Evolutionary conservation across 1,284 basidiomycete species (phyloP).

Genomic region (Peniophora sp.): DNA sequence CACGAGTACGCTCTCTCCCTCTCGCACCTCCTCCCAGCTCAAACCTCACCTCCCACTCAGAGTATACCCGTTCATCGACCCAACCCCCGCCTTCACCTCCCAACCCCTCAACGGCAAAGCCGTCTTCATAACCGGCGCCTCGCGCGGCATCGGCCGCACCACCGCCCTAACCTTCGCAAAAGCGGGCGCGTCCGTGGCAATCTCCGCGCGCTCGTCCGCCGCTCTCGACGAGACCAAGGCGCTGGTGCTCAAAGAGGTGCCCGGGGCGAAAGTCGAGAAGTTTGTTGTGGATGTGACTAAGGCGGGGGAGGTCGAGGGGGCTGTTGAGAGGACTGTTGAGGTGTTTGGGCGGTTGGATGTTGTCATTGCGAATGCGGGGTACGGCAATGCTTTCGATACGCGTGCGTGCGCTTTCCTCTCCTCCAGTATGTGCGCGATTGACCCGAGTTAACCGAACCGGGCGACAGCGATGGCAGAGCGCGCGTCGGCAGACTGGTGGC

Average conservation of each 20-base stretch:
- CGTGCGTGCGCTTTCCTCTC: no score
- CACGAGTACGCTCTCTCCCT: no score
- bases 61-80: not conserved
- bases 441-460: no score
- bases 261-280: not conserved
- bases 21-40: no score
- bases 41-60: no score
- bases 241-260: not conserved
- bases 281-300: not conserved
- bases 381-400: no score
- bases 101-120: not conserved
- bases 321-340: conserved; percentile 5
- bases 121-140: not conserved
- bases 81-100: not conserved
- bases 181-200: not conserved
- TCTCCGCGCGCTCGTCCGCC: not conserved
- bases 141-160: not conserved
- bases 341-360: conserved; percentile 8
- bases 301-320: conserved; percentile 1
- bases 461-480: no score
- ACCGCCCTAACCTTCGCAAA: not conserved
- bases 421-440: no score
- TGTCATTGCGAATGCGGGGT: conserved; percentile 9
- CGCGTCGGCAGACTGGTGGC: not conserved
- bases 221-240: not conserved